phyloP scores from a whole-genome alignment of 2,329 filamentous ascomycete species.

The Penicillium sp. region DNA sequence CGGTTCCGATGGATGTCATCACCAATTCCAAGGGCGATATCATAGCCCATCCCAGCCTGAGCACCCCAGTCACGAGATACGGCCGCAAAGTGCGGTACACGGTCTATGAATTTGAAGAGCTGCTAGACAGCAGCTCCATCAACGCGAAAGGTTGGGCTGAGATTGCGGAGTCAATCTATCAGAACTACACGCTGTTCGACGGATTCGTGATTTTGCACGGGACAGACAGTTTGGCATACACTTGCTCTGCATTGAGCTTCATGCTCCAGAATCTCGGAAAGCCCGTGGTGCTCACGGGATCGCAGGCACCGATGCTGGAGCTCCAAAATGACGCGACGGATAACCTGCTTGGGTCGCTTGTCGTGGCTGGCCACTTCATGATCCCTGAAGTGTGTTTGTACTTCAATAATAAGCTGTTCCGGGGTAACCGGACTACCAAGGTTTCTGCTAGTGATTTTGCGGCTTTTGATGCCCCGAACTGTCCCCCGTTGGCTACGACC shows the following conservation, averaged over 20 bases:
- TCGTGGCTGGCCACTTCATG: constrained; percentile 88
- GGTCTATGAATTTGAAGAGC: constrained; percentile 77
- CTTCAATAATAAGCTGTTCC: constrained; percentile 88
- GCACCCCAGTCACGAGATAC: constrained; percentile 79
- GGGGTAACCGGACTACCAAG: constrained; percentile 86
- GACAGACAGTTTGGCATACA: constrained; percentile 87
- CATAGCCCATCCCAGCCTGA: constrained; percentile 64
- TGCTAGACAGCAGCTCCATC: constrained; percentile 89
- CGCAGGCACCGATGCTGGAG: constrained; percentile 83
- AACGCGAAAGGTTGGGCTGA: constrained; percentile 82
- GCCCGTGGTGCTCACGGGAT: constrained; percentile 82
- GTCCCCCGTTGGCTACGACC: constrained; percentile 75
- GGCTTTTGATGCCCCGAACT: constrained; percentile 87
- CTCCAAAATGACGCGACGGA: constrained; percentile 89
- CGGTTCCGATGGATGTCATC: constrained; percentile 57
- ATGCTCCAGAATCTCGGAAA: constrained; percentile 91
- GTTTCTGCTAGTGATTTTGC: constrained; percentile 82
- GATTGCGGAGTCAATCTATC: constrained; percentile 74
- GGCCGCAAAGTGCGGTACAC: constrained; percentile 79
- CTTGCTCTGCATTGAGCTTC: constrained; percentile 85
- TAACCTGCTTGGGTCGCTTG: constrained; percentile 83
- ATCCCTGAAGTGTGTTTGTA: constrained; percentile 92
- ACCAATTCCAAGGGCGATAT: constrained; percentile 50
- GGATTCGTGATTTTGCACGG: constrained; percentile 90
- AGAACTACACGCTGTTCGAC: constrained; percentile 87